Conservation (phyloP, 1,284 basidiomycete species). For the Melampsora americana region DNA sequence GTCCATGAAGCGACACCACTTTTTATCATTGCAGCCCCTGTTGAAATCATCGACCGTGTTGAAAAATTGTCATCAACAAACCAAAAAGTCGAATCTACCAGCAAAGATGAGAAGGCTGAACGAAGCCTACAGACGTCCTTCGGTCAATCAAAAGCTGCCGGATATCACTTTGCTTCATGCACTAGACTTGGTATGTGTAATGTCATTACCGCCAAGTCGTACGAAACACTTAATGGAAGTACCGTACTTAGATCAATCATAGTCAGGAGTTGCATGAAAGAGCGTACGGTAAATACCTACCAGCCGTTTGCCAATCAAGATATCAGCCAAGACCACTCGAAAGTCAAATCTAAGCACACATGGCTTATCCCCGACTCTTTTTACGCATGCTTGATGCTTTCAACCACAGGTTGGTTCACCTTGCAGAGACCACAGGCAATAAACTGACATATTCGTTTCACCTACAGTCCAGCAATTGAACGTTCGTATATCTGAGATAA, state of each 20-base stretch:
- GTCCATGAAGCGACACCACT: conserved; percentile 36
- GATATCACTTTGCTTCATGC: conserved; percentile 5
- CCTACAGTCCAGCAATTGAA: conserved; percentile 54
- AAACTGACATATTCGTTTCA: neutral
- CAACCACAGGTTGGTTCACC: neutral
- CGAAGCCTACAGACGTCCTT: conserved; percentile 4
- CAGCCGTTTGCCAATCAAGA: neutral
- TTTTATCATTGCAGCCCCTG: conserved; percentile 40
- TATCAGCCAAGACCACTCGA: neutral
- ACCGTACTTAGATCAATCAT: conserved; percentile 18
- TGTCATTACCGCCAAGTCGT: neutral
- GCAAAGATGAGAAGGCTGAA: conserved; percentile 26
- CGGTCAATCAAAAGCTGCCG: neutral
- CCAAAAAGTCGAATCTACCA: conserved; percentile 8
- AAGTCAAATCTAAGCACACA: neutral
- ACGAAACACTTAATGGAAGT: neutral
- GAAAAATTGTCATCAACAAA: neutral
- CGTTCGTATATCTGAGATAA: conserved; percentile 54
- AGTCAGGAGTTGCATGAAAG: conserved; percentile 36
- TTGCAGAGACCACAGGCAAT: neutral
- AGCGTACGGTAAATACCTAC: neutral
- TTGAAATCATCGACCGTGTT: conserved; percentile 18
- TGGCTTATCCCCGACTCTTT: conserved; percentile 5
- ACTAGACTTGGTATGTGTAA: conserved; percentile 14
- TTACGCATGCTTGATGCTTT: conserved; percentile 15